phyloP scores from a whole-genome alignment of 805 yeast genomes.

The Kluyveromyces starmeri region DNA sequence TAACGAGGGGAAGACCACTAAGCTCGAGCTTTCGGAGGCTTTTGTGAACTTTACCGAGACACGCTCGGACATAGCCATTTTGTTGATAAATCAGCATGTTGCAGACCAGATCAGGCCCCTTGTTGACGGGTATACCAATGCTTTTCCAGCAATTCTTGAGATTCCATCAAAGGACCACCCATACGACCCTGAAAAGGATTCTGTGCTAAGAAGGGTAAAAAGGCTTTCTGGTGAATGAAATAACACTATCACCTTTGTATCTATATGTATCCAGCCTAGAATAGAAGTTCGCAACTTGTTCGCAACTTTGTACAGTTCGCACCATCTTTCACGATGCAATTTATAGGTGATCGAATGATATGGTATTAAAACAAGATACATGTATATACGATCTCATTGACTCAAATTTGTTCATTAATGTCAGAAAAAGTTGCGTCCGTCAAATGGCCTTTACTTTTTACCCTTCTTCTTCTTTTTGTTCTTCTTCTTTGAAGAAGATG shows the following conservation, averaged over 20 bases:
- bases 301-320: no score
- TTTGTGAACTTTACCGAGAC: conserved; percentile 65
- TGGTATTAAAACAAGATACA: no score
- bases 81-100: conserved; percentile 87
- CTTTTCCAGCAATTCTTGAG: conserved; percentile 94
- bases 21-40: conserved; percentile 63
- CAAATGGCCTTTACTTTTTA: conserved; percentile 8
- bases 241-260: no score
- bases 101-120: conserved; percentile 81
- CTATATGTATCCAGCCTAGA: background rate
- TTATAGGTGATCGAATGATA: no score
- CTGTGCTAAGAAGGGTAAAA: conserved; percentile 88
- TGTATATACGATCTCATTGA: no score
- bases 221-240: conserved; percentile 89
- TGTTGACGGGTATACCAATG: conserved; percentile 77
- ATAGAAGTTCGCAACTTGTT: background rate
- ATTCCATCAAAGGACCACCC: conserved; percentile 99
- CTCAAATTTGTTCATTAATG: no score
- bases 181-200: conserved; percentile 96
- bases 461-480: conserved; percentile 27
- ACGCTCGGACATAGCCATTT: conserved; percentile 86
- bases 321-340: no score
- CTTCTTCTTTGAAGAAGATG: conserved; percentile 26
- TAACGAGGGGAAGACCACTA: conserved; percentile 70
- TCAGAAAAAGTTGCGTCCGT: background rate